These are phyloP conservation scores for Takakia lepidozioides DNA, from an alignment of 225 moss, liverwort and hornwort species.

Conservation along the genomic window DNA sequence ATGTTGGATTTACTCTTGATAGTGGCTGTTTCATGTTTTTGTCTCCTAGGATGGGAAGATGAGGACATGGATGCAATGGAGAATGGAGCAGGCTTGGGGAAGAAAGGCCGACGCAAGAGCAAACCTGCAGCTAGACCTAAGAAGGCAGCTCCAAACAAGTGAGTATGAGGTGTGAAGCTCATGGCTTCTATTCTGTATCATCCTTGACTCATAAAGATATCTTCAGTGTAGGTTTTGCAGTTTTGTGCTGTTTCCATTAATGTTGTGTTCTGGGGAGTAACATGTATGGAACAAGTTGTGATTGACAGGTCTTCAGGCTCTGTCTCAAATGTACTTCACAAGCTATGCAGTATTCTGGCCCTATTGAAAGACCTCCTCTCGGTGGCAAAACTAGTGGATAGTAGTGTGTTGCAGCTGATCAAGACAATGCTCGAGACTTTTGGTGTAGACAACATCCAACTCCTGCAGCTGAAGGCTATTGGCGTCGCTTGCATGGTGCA, in stretches of 20 bases:
- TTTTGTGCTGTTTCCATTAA: too few species aligned
- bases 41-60: slow-evolving; percentile 38
- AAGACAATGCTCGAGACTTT: slow-evolving; percentile 79
- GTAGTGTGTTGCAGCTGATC: slow-evolving; percentile 69
- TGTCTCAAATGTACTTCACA: slow-evolving; percentile 73
- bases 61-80: slow-evolving; percentile 42
- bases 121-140: slow-evolving; percentile 39
- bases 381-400: slow-evolving; percentile 72
- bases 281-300: too few species aligned
- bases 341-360: slow-evolving; percentile 85
- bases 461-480: slow-evolving; percentile 86
- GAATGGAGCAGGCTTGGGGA: slow-evolving; percentile 49
- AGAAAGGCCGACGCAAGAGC: slow-evolving; percentile 59
- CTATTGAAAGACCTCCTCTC: slow-evolving; percentile 80
- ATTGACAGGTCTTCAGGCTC: slow-evolving; percentile 50
- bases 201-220: too few species aligned
- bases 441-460: slow-evolving; percentile 86
- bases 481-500: slow-evolving; percentile 79
- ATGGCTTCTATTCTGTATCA: too few species aligned
- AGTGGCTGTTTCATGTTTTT: too few species aligned
- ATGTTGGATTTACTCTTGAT: too few species aligned
- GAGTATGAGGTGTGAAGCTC: too few species aligned
- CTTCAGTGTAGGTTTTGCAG: too few species aligned
- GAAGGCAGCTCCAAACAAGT: slow-evolving; percentile 55
- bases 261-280: too few species aligned